Percentiles rank a stretch among this genome's conserved stretches.
These are phyloP conservation scores for Cytauxzoon felis DNA, from an alignment of 169 alveolate species.

Conservation along the genomic window DNA sequence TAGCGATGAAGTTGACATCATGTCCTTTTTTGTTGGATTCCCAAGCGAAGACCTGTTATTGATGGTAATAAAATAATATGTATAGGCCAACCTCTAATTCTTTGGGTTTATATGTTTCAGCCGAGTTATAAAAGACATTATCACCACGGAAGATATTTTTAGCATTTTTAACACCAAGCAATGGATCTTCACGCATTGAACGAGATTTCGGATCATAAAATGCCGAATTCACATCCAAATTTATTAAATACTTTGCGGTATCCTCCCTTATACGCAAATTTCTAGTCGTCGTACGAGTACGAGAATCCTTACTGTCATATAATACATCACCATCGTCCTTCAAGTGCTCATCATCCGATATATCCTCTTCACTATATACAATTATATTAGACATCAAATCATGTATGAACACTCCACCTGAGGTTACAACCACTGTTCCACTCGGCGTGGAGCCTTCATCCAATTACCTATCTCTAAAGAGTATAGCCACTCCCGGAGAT, in stretches of 20 bases:
- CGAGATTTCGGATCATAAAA: constrained; percentile 95
- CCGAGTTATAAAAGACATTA: constrained; percentile 77
- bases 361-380: not conserved
- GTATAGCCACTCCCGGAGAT: no score
- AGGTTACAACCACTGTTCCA: no score
- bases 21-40: constrained; percentile 82
- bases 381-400: not conserved
- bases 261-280: constrained; percentile 95
- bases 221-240: constrained; percentile 91
- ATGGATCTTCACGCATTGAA: constrained; percentile 91
- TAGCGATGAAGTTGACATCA: constrained; percentile 77
- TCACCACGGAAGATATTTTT: constrained; percentile 83
- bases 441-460: no score
- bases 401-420: no score
- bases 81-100: constrained; percentile 62
- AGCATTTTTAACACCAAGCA: constrained; percentile 64
- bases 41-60: constrained; percentile 81
- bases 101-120: constrained; percentile 74
- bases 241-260: constrained; percentile 92
- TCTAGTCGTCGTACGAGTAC: constrained; percentile 70
- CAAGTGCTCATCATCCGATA: not conserved
- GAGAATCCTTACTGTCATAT: constrained; percentile 36
- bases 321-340: constrained; percentile 16
- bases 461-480: no score
- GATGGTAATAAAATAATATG: not conserved